Percentiles rank a stretch among this genome's conserved stretches.
These are phyloP conservation scores for Penicillium atrosanguineum DNA, from an alignment of 495 filamentous ascomycete genomes.

Conservation along the genomic window DNA sequence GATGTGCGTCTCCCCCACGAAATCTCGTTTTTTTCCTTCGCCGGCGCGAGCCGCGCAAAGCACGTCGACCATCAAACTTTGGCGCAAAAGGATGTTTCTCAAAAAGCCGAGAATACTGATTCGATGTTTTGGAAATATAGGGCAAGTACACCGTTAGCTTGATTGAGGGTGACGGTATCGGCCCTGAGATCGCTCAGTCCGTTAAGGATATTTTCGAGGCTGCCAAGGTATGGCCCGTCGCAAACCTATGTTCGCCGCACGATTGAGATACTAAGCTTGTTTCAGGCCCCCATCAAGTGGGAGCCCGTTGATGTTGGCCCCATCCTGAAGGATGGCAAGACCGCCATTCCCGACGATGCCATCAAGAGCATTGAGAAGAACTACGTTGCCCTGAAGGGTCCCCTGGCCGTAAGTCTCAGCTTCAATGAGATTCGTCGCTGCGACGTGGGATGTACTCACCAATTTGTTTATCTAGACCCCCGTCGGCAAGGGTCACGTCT, in stretches of 20 bases:
- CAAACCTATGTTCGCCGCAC: constrained; percentile 6
- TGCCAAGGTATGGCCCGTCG: constrained; percentile 65
- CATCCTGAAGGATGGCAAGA: constrained; percentile 86
- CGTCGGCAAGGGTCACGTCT: constrained; percentile 97
- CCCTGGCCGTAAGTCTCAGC: constrained; percentile 72
- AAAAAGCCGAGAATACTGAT: constrained; percentile 13
- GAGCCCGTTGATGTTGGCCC: constrained; percentile 96
- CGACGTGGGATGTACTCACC: constrained; percentile 16
- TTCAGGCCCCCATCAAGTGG: constrained; percentile 90
- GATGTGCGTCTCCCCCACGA: constrained; percentile 57
- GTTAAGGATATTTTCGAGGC: constrained; percentile 97
- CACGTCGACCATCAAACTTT: constrained; percentile 2
- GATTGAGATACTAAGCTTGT: constrained; percentile 33
- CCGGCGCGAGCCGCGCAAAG: constrained; percentile 23
- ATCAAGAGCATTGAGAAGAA: constrained; percentile 89
- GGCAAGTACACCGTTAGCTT: constrained; percentile 93
- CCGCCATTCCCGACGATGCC: constrained; percentile 83
- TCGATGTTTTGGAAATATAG: constrained; percentile 41
- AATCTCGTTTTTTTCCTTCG: constrained; percentile 20
- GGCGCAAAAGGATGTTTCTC: background rate
- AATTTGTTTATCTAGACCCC: constrained; percentile 63
- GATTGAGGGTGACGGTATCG: constrained; percentile 98
- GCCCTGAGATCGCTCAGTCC: constrained; percentile 93
- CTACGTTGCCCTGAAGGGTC: constrained; percentile 95
- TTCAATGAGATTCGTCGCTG: background rate